These are phyloP conservation scores for Eustoma russellianum DNA, from an alignment of 257 asterid species.

Conservation along the genomic window DNA sequence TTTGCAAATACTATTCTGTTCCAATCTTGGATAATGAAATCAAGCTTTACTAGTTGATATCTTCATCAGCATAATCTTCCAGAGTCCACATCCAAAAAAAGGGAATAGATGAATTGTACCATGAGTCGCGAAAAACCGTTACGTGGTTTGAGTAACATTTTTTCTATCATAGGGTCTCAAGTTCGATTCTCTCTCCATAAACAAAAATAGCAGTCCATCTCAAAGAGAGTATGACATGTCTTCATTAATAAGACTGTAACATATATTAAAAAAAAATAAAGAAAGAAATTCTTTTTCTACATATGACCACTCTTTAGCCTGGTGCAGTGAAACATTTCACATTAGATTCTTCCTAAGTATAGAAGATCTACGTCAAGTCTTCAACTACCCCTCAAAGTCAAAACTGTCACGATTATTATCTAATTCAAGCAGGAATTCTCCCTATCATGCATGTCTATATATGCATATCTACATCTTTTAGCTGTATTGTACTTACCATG, in stretches of 20 bases:
- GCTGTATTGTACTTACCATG: slow-evolving; percentile 10
- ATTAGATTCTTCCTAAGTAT: neutral
- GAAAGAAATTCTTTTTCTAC: too few species aligned
- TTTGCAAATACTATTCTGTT: neutral
- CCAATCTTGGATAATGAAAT: slow-evolving; percentile 1
- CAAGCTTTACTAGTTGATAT: neutral
- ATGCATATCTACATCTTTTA: slow-evolving; percentile 13
- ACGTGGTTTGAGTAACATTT: too few species aligned
- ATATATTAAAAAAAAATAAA: too few species aligned
- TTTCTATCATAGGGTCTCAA: too few species aligned
- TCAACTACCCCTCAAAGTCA: slow-evolving; percentile 15
- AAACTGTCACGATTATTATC: slow-evolving; percentile 4
- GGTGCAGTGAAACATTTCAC: too few species aligned
- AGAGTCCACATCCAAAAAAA: slow-evolving; percentile 11
- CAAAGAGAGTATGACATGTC: too few species aligned
- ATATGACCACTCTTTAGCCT: too few species aligned
- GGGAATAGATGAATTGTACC: slow-evolving; percentile 7
- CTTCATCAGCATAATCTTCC: slow-evolving; percentile 16
- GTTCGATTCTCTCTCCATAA: too few species aligned
- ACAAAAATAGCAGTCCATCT: too few species aligned
- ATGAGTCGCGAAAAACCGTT: too few species aligned
- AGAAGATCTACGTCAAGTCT: slow-evolving; percentile 9
- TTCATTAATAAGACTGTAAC: too few species aligned
- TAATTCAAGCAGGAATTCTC: slow-evolving; percentile 10
- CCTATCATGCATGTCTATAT: slow-evolving; percentile 9